Percentiles rank a stretch among this genome's conserved stretches.
These are phyloP conservation scores for Trichocladium antarcticum DNA, from an alignment of 495 filamentous ascomycete species.

Conservation along the genomic window DNA sequence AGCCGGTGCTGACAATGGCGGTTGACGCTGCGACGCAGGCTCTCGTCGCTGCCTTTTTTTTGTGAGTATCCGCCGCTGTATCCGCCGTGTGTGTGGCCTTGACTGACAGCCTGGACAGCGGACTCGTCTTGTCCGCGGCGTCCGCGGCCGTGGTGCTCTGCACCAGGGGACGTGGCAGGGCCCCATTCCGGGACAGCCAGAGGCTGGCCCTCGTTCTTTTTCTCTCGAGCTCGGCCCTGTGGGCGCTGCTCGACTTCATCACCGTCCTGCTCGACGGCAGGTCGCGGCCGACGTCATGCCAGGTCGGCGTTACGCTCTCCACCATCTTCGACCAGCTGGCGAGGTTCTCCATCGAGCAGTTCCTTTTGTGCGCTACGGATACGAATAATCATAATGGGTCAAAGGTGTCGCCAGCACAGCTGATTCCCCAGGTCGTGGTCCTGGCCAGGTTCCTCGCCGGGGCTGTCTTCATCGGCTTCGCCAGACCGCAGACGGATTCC, in stretches of 20 bases:
- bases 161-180: constrained; percentile 38
- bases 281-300: constrained; percentile 34
- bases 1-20: constrained; percentile 31
- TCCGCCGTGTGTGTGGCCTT: not conserved
- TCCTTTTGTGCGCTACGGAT: constrained; percentile 39
- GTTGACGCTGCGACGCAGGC: constrained; percentile 39
- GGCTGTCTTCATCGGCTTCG: constrained; percentile 40
- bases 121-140: constrained; percentile 43
- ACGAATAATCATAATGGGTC: constrained; percentile 27
- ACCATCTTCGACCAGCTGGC: constrained; percentile 44
- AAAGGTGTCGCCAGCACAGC: constrained; percentile 18
- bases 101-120: constrained; percentile 21
- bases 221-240: constrained; percentile 39
- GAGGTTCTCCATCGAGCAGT: constrained; percentile 41
- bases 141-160: constrained; percentile 42
- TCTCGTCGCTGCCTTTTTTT: constrained; percentile 43
- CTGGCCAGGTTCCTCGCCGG: constrained; percentile 38
- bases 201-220: constrained; percentile 52
- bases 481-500: constrained; percentile 37
- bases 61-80: constrained; percentile 28
- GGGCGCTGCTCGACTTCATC: constrained; percentile 42
- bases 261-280: constrained; percentile 34
- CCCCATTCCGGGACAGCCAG: constrained; percentile 46
- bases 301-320: constrained; percentile 38
- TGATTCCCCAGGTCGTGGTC: constrained; percentile 35